Evolutionary conservation across 163 green algal species (phyloP).

Genomic region (Picocystis sp.): DNA sequence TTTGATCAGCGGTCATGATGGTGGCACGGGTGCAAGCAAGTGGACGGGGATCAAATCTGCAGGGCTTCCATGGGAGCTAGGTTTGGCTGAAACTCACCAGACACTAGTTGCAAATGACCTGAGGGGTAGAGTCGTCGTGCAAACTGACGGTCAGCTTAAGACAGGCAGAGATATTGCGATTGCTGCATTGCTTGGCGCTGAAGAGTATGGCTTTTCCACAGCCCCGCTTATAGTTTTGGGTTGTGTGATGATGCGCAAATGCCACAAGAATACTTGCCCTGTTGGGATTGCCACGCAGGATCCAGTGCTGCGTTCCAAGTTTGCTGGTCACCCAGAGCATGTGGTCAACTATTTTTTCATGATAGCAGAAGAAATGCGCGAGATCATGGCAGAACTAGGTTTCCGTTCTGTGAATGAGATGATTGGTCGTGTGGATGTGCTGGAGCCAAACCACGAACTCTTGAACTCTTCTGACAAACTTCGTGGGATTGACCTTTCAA

Average conservation of each 20-base stretch:
- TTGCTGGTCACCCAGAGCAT: slow-evolving; percentile 59
- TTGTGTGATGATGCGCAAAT: slow-evolving; percentile 95
- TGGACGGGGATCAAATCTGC: slow-evolving; percentile 83
- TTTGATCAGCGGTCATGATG: slow-evolving; percentile 84
- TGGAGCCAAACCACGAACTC: slow-evolving; percentile 41
- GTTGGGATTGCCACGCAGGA: slow-evolving; percentile 81
- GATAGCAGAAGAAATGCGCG: slow-evolving; percentile 75
- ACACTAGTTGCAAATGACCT: slow-evolving; percentile 91
- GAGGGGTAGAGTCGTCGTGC: slow-evolving; percentile 43
- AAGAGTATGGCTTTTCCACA: slow-evolving; percentile 92
- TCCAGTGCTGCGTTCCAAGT: slow-evolving; percentile 76
- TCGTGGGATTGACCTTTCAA: slow-evolving; percentile 53
- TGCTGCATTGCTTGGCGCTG: slow-evolving; percentile 67
- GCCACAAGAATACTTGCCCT: slow-evolving; percentile 91
- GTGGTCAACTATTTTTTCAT: slow-evolving; percentile 96
- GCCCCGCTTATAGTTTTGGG: slow-evolving; percentile 83
- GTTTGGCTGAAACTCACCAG: slow-evolving; percentile 84
- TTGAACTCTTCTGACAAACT: slow-evolving; percentile 46
- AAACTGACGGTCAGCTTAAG: slow-evolving; percentile 80
- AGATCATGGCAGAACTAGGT: slow-evolving; percentile 69
- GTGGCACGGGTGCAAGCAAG: slow-evolving; percentile 78
- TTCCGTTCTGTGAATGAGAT: slow-evolving; percentile 66
- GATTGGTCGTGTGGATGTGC: slow-evolving; percentile 63
- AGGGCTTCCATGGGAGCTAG: slow-evolving; percentile 84
- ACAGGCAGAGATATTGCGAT: slow-evolving; percentile 76